Base-by-base conservation (phyloP, 495 filamentous ascomycete genomes). In the Pyronema omphalodes region DNA sequence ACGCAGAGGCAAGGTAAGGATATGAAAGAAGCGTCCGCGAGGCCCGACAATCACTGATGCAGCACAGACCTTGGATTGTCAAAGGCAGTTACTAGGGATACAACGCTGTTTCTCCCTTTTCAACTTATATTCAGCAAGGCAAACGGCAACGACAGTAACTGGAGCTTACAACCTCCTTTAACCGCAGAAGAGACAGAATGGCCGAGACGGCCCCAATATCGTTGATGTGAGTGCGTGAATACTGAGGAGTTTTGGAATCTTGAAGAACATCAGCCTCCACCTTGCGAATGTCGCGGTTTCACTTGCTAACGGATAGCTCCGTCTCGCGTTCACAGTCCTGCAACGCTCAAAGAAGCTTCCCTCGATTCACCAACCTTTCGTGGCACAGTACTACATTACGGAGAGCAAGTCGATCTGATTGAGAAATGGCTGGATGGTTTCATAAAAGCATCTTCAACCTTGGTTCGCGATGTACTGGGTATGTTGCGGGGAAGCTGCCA, bases 341-440 rank as follows among this genome's bases (percentile, higher is more conserved):
- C 96, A 33, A 76, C 78, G 45, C 75, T 94, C 54, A 88, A 85
- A 72, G 91, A 98, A 76, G 91, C 91, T 46, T 84, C 88, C 33
- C 81, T 95, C 69, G 91, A 98, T 69, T 91, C 86, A 3, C 91
- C 91, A 18, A 93, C 88, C 37, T 98, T 96, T 68, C 83, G 91
- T 56, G 84, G 88, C 35, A 84, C 86, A 9, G 79, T 88, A 53
- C 69, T 82, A 39, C 88, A 95, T 71, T 94, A 93, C 70, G 73
- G 79, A 35, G 91, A 96, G 57, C 88, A 96, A 71, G 77, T 94
- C 65, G 91, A 96, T 53, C 74, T 77, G 53, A 76, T 96, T 51
- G 93, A 96, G 66, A 80, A 77, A 74, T 96, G 91, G 91, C 80
- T 96, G 19, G 88, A 95, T 40, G 76, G 74, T 55, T 95, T 93